phyloP scores from a whole-genome alignment of 225 moss, liverwort and hornwort species.

The Thuidium tamariscinum region DNA sequence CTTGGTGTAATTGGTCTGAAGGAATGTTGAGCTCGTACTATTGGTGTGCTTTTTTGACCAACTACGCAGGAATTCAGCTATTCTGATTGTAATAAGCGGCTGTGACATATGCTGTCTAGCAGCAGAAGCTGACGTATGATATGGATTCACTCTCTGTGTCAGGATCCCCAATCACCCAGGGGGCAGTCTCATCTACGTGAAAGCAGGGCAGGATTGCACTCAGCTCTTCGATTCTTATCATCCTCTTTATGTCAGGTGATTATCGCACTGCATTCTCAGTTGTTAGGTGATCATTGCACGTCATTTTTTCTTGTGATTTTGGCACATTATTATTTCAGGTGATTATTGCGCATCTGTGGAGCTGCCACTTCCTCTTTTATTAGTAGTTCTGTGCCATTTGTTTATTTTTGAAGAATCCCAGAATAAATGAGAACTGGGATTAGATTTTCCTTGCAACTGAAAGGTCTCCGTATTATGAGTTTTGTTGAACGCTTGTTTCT shows the following conservation, averaged over 20 bases:
- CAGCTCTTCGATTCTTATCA: conserved; percentile 98
- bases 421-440: not conserved
- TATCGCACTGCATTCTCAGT: not conserved
- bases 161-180: conserved; percentile 96
- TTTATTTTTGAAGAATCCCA: not conserved
- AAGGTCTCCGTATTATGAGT: not conserved
- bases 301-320: not conserved
- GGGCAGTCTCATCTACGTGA: conserved; percentile 85
- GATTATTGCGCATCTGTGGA: not conserved
- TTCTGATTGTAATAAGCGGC: not conserved
- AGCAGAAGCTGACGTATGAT: conserved; percentile 25
- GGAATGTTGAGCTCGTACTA: conserved; percentile 9
- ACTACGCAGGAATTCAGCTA: conserved; percentile 1
- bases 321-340: conserved; percentile 44
- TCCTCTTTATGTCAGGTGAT: conserved; percentile 92
- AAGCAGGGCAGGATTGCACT: conserved; percentile 96
- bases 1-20: not conserved
- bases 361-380: not conserved
- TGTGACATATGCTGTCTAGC: conserved; percentile 7
- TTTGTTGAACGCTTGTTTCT: not conserved
- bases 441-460: not conserved
- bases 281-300: conserved; percentile 36
- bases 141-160: conserved; percentile 26
- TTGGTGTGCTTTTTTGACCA: conserved; percentile 15
- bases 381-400: not conserved